phyloP scores from a whole-genome alignment of 164 flowering plant genomes.

The Hamamelis virginiana region DNA sequence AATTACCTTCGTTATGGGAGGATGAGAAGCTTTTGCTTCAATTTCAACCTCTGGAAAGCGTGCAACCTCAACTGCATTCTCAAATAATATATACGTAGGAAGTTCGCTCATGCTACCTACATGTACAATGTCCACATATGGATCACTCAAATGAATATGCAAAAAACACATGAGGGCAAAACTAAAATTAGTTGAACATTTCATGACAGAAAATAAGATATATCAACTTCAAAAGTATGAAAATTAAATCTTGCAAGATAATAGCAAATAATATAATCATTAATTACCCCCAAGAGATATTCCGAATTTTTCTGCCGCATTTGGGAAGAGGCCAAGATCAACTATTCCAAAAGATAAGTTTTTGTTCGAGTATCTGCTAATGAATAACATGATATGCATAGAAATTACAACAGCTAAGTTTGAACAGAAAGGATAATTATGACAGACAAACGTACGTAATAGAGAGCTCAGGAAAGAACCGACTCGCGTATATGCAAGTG shows the following conservation, averaged over 20 bases:
- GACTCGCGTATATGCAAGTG: constrained; percentile 62
- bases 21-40: constrained; percentile 46
- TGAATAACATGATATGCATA: constrained; percentile 5
- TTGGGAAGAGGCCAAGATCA: constrained; percentile 96
- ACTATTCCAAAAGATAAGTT: constrained; percentile 79
- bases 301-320: constrained; percentile 85
- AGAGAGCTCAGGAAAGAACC: constrained; percentile 79
- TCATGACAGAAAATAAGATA: background rate
- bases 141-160: background rate
- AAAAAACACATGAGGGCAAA: background rate
- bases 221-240: background rate
- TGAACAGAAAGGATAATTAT: background rate
- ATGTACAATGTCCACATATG: constrained; percentile 5
- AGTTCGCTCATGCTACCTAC: constrained; percentile 65
- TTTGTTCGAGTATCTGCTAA: constrained; percentile 77
- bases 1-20: constrained; percentile 68
- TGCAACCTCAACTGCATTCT: constrained; percentile 60
- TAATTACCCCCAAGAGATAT: constrained; percentile 62
- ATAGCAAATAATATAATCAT: background rate
- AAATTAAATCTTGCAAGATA: background rate
- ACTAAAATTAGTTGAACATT: background rate
- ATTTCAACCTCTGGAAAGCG: constrained; percentile 66
- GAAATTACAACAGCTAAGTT: background rate
- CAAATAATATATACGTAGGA: constrained; percentile 85
- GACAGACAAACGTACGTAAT: constrained; percentile 54